Base-by-base conservation (phyloP, 768 basidiomycete genomes). In the Lactarius psammicola region DNA sequence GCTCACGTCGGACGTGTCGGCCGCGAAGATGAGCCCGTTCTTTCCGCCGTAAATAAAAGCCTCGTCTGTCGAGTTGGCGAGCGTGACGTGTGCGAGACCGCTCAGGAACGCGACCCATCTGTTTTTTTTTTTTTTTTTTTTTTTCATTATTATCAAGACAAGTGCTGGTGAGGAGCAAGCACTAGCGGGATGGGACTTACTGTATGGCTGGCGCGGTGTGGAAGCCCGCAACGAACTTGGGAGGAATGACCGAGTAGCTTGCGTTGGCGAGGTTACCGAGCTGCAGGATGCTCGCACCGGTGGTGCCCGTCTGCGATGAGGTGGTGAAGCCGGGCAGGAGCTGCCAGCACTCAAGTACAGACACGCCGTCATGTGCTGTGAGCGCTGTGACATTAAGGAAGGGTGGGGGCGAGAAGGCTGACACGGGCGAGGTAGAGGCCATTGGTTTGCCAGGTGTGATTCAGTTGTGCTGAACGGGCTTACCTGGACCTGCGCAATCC, bases 191-290 rank as follows among this genome's bases (percentile, higher is more conserved):
- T 26, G 11, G 11, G 44, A 68, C 73, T 53, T 54, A 74, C 73
- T 74, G 73, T 8, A 77, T 72, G 64, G 83, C 82, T 10, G 83
- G 78, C 1, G 83, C 82, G n/a, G 80, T 83, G 68, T 83, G 82
- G 9, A 82, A 80, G 38, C 84, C 84, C 11, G 81, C 80, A 67
- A 83, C 80, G 20, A 83, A 84, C 23, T 80, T 69, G 0, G 84
- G 81, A 2, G 84, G 73, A 54, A 74, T 30, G 28, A 74, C 69
- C 5, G 73, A 67, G 65, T 69, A 72, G 26, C 68, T 73, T 62
- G 67, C 70, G 69, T 73, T 74, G 31, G 72, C 62, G 44, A 74
- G 54, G 49, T 60, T 56, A 7, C 73, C 72, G 36, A 75, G 60
- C 63, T 71, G 63, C 30, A 75, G 51, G 54, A 64, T 65, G 15